These are phyloP conservation scores for Andrographis paniculata DNA, from an alignment of 305 asterid species.

Conservation along the genomic window DNA sequence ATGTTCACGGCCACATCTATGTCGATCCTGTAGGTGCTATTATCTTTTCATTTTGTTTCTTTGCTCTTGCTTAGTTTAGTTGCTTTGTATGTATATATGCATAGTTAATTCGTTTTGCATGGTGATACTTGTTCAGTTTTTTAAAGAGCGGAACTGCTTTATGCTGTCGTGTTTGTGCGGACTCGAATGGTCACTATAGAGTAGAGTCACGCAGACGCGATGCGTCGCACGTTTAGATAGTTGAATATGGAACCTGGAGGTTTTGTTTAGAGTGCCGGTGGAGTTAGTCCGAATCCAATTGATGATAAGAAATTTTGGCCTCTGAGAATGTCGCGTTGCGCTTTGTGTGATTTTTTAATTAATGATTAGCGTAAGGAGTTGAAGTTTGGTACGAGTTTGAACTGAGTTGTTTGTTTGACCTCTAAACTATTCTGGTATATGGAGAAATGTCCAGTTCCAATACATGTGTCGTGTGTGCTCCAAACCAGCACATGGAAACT, in stretches of 20 bases:
- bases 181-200: no score
- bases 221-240: slow-evolving; percentile 13
- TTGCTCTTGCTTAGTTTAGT: slow-evolving; percentile 3
- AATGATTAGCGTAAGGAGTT: neutral
- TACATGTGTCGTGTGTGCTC: no score
- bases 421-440: no score
- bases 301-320: neutral
- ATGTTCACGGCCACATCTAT: slow-evolving; percentile 85
- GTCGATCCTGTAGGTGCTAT: slow-evolving; percentile 52
- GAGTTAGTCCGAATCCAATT: slow-evolving; percentile 1
- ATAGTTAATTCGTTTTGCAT: slow-evolving; percentile 8
- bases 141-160: slow-evolving; percentile 11
- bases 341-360: slow-evolving; percentile 7
- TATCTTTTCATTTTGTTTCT: neutral
- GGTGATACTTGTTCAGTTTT: no score
- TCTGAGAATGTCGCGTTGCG: neutral
- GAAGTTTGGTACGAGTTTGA: slow-evolving; percentile 7
- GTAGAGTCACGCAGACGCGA: no score
- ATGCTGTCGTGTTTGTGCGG: slow-evolving; percentile 6
- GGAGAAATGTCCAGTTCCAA: no score
- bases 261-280: slow-evolving; percentile 1
- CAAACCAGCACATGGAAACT: no score
- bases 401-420: no score
- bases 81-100: neutral
- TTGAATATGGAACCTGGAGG: neutral